Evolutionary conservation across 2,329 filamentous ascomycete species (phyloP).

Genomic region (Penicillium sp.): DNA sequence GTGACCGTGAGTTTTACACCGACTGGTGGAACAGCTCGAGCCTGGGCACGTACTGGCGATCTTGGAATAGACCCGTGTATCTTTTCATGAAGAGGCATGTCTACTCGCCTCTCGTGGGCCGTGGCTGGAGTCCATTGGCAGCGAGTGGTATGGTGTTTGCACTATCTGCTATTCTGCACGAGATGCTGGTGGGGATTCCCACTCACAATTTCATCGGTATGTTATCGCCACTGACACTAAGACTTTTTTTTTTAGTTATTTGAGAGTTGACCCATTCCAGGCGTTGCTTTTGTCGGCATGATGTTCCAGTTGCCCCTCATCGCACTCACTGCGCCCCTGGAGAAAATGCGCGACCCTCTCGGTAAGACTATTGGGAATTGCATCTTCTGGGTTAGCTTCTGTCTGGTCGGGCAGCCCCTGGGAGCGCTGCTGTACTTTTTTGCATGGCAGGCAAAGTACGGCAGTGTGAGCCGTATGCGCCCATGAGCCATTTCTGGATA

Average conservation of each 20-base stretch:
- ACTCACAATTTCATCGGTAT: constrained; percentile 88
- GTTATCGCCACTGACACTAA: constrained; percentile 14
- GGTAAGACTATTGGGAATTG: constrained; percentile 81
- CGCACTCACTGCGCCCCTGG: constrained; percentile 68
- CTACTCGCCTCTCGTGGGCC: constrained; percentile 77
- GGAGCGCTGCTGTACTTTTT: constrained; percentile 94
- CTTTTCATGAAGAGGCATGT: constrained; percentile 95
- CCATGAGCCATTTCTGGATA: constrained; percentile 3
- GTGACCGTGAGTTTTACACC: constrained; percentile 88
- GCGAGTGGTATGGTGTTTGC: constrained; percentile 81
- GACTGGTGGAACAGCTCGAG: constrained; percentile 97
- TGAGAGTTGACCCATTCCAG: constrained; percentile 40
- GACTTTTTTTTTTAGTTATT: background rate
- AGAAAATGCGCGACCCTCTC: constrained; percentile 68
- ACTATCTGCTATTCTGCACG: constrained; percentile 83
- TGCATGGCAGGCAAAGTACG: constrained; percentile 97
- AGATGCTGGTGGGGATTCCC: constrained; percentile 85
- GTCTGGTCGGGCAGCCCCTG: constrained; percentile 88
- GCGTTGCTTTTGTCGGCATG: constrained; percentile 93
- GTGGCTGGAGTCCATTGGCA: constrained; percentile 66
- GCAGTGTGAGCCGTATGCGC: constrained; percentile 58
- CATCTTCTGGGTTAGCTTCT: constrained; percentile 96
- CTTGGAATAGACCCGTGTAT: constrained; percentile 97
- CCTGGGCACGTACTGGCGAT: constrained; percentile 84
- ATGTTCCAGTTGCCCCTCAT: constrained; percentile 88